These are phyloP conservation scores for Linum trigynum DNA, from an alignment of 345 rosid species.

Conservation along the genomic window DNA sequence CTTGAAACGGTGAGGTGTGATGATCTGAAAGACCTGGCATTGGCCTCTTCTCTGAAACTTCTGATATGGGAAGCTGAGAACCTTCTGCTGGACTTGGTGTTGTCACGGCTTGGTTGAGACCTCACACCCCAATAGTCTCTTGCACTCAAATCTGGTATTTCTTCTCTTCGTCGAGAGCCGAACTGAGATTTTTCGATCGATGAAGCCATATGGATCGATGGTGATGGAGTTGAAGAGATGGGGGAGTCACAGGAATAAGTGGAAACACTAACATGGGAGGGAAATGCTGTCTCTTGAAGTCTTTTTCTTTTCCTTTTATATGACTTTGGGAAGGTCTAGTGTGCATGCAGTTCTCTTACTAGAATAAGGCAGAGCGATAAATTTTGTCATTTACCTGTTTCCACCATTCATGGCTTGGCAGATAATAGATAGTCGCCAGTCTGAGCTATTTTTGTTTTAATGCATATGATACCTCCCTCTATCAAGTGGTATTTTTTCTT, in stretches of 20 bases:
- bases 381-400: no score
- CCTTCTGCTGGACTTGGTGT: constrained; percentile 39
- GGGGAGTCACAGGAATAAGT: not conserved
- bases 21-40: constrained; percentile 44
- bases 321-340: not conserved
- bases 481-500: no score
- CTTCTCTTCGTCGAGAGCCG: not conserved
- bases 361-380: no score
- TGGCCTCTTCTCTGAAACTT: constrained; percentile 58
- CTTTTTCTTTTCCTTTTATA: not conserved
- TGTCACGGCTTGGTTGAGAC: constrained; percentile 12
- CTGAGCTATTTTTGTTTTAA: no score
- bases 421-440: no score
- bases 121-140: not conserved
- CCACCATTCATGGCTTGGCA: no score
- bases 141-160: not conserved
- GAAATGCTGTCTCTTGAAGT: no score
- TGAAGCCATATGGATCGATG: not conserved
- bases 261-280: not conserved
- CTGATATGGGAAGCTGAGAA: constrained; percentile 70
- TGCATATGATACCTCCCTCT: no score
- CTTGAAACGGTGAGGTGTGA: constrained; percentile 55
- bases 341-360: no score
- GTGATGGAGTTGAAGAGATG: not conserved
- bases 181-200: not conserved